Evolutionary conservation across 768 basidiomycete genomes (phyloP).

Genomic region (Clitopilus hobsonii): DNA sequence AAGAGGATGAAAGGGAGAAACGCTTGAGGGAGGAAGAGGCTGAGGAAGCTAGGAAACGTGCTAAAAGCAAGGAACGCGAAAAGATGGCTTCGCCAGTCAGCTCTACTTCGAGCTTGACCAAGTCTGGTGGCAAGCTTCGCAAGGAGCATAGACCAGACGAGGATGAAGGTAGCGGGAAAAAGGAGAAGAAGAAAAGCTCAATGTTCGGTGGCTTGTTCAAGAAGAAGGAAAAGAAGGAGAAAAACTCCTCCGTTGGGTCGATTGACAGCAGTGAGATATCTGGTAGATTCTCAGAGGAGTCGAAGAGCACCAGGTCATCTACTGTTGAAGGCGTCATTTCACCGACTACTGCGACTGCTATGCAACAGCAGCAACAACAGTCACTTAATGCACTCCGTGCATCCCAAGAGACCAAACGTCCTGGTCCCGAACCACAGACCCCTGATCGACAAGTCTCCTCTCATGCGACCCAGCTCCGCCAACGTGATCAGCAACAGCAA

Average conservation of each 20-base stretch:
- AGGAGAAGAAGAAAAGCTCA: slow-evolving; percentile 66
- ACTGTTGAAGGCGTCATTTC: slow-evolving; percentile 36
- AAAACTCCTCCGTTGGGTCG: slow-evolving; percentile 41
- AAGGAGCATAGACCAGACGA: slow-evolving; percentile 35
- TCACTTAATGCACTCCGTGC: slow-evolving; percentile 20
- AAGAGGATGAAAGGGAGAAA: slow-evolving; percentile 38
- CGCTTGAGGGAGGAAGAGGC: slow-evolving; percentile 41
- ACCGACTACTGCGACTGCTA: slow-evolving; percentile 46
- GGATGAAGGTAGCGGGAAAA: slow-evolving; percentile 28
- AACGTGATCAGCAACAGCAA: slow-evolving; percentile 87
- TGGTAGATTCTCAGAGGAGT: slow-evolving; percentile 56
- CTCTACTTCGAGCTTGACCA: slow-evolving; percentile 27
- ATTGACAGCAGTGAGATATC: slow-evolving; percentile 46
- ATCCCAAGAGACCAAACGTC: slow-evolving; percentile 21
- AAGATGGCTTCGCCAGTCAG: slow-evolving; percentile 44
- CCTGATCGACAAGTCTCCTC: slow-evolving; percentile 50
- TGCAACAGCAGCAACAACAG: slow-evolving; percentile 55
- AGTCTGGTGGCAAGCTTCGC: slow-evolving; percentile 33
- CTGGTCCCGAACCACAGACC: slow-evolving; percentile 20
- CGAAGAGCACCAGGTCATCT: slow-evolving; percentile 47
- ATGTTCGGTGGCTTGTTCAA: slow-evolving; percentile 77
- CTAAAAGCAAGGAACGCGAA: slow-evolving; percentile 40
- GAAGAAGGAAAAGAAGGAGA: slow-evolving; percentile 75
- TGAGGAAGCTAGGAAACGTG: slow-evolving; percentile 37
- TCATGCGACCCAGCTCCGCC: slow-evolving; percentile 68